Base-by-base conservation (phyloP, 805 yeast species). In the Yamadazyma laniorum region DNA sequence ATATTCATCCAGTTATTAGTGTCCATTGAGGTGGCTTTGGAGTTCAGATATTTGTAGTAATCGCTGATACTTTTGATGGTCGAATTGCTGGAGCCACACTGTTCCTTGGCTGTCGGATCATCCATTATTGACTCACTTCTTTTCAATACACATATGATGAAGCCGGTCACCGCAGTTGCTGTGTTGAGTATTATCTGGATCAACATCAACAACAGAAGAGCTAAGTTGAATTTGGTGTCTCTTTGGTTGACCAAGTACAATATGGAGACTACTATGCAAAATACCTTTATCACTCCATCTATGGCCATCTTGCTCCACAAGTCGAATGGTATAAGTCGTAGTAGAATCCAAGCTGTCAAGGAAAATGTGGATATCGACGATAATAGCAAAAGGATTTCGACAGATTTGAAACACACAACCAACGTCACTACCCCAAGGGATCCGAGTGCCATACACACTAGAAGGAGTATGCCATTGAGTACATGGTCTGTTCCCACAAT, bases 1-100 rank as follows among this genome's bases (percentile, higher is more conserved):
- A 42, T 36, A 27, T 37, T 37, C 49, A 45, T 45, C 49, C 49
- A 45, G 21, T 45, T 45, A 6, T 35, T 32, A 18, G 28, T 30
- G 9, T 44, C 31, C 15, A 33, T 16, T 6, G 35, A 35, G 7
- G 21, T 13, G 5, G 31, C n/a, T 28, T 28, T 28, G 18, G 31
- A 15, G 17, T 14, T 28, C 9, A 7, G 15, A 18, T n/a, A 28
- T 13, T 15, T 14, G 31, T 28, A 15, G 18, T 14, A 15, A 9
- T 14, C 12, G 23, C 23, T 21, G 9, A 21, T 21, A 9, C 23
- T 21, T 21, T 21, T 21, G 23, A 21, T 9, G 23, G 23, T 21
- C 9, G 23, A 21, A 9, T 21, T 21, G 23, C 23, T 21, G 23
- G 23, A 21, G 9, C 23, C 23, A 21, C n/a, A n/a, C n/a, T n/a